Percentiles rank a stretch among this genome's conserved stretches.
These are phyloP conservation scores for Ascochyta clinopodiicola DNA, from an alignment of 2,329 filamentous ascomycete genomes.

Conservation along the genomic window DNA sequence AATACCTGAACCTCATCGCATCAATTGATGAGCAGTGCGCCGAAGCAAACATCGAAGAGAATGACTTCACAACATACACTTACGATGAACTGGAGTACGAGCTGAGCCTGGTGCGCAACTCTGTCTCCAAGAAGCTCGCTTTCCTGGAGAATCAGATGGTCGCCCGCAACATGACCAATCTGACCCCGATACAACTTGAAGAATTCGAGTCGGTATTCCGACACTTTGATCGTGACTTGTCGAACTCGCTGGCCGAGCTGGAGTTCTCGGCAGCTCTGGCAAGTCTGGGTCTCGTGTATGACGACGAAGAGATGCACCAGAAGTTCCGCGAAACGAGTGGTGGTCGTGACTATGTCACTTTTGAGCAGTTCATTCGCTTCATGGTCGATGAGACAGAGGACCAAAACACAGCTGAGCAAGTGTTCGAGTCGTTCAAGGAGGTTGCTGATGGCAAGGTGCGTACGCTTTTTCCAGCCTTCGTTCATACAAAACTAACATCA, in stretches of 20 bases:
- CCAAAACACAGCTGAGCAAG: constrained; percentile 97
- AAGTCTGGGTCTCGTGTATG: constrained; percentile 93
- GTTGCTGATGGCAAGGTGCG: constrained; percentile 91
- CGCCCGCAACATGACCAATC: constrained; percentile 96
- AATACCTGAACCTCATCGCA: constrained; percentile 87
- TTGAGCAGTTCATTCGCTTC: constrained; percentile 98
- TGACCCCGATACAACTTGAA: constrained; percentile 96
- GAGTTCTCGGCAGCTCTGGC: constrained; percentile 96
- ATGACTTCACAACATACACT: constrained; percentile 99
- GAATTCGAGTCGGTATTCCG: constrained; percentile 98
- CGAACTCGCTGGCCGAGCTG: constrained; percentile 87
- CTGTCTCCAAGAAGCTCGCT: constrained; percentile 92
- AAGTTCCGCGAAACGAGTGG: constrained; percentile 89
- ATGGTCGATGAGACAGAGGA: constrained; percentile 99
- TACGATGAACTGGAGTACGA: constrained; percentile 97
- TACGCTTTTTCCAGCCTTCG: constrained; percentile 4
- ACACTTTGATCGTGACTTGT: constrained; percentile 93
- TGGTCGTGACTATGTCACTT: constrained; percentile 81
- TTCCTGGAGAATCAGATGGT: constrained; percentile 99
- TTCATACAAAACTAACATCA: constrained; percentile 14
- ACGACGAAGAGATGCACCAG: constrained; percentile 97
- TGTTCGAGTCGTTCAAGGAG: constrained; percentile 96
- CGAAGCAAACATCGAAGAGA: constrained; percentile 98
- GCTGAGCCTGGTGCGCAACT: constrained; percentile 86
- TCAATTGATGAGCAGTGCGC: constrained; percentile 86